A percentile compares a stretch with the other conserved stretches of the same genome.
Conservation (phyloP, 1,284 basidiomycete species). For the Microbotryum violaceum region DNA sequence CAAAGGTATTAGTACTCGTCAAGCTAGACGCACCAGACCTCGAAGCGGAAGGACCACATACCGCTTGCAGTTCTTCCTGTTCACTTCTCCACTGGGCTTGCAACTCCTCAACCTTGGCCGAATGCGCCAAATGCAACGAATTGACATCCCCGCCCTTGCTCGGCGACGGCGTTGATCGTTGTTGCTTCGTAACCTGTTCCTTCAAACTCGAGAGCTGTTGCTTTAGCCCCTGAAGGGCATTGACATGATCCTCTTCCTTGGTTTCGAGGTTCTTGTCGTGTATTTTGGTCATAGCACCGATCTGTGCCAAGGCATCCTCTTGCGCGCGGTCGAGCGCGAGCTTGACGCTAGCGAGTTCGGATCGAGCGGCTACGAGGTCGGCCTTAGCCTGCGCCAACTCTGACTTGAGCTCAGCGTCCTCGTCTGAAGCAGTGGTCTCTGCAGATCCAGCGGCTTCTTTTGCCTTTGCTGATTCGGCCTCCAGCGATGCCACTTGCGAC, state of each 20-base stretch:
- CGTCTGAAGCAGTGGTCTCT: background rate
- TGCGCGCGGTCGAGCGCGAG: constrained; percentile 14
- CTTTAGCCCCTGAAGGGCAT: background rate
- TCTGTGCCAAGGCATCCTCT: constrained; percentile 6
- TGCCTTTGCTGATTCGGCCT: constrained; percentile 1
- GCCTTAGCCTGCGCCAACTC: background rate
- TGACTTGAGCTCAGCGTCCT: background rate
- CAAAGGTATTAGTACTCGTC: background rate
- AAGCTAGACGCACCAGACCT: background rate
- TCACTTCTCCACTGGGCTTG: background rate
- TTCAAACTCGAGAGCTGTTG: background rate
- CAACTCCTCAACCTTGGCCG: constrained; percentile 6
- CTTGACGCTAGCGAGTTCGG: constrained; percentile 13
- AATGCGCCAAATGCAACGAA: constrained; percentile 24
- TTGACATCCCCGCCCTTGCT: constrained; percentile 57
- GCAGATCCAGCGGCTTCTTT: constrained; percentile 9
- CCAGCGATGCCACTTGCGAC: background rate
- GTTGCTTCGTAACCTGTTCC: background rate
- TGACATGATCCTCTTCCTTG: constrained; percentile 12
- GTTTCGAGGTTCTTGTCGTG: constrained; percentile 9
- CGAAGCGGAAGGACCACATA: background rate
- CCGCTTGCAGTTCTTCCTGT: background rate
- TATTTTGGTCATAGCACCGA: constrained; percentile 19
- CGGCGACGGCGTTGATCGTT: constrained; percentile 33
- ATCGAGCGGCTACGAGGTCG: background rate